Evolutionary conservation across 495 filamentous ascomycete species (phyloP).

Genomic region (Penicillium daleae): DNA sequence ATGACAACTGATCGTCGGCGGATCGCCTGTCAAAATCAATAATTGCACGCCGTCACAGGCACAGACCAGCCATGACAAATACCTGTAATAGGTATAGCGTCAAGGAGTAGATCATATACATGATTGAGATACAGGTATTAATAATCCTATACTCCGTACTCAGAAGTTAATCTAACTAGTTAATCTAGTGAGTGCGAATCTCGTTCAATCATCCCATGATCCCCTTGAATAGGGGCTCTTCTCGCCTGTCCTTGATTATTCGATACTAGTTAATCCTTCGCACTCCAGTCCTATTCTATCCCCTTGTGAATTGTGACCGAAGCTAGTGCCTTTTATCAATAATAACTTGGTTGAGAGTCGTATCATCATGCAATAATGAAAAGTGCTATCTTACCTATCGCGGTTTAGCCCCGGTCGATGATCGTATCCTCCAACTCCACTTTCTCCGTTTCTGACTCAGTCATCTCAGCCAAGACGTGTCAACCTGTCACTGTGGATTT

Average conservation of each 20-base stretch:
- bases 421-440: neutral
- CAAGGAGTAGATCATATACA: neutral
- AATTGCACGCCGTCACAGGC: constrained; percentile 37
- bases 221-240: neutral
- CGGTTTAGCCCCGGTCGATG: neutral
- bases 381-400: neutral
- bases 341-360: neutral
- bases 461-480: neutral
- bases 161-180: neutral
- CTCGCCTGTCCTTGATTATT: neutral
- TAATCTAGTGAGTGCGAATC: neutral
- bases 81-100: constrained; percentile 5
- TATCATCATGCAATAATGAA: too few relatives aligned
- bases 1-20: constrained; percentile 28
- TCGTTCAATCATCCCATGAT: neutral
- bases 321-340: neutral
- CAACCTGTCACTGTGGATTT: constrained; percentile 22
- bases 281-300: neutral
- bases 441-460: constrained; percentile 17
- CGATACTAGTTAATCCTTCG: neutral
- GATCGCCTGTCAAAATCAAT: constrained; percentile 30
- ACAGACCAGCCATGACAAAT: constrained; percentile 32
- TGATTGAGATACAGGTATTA: too few relatives aligned
- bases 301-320: neutral
- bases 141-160: neutral